Percentiles rank a stretch among this genome's conserved stretches.
Evolutionary conservation across 2,329 filamentous ascomycete genomes (phyloP).

Genomic region (Claviceps monticola): DNA sequence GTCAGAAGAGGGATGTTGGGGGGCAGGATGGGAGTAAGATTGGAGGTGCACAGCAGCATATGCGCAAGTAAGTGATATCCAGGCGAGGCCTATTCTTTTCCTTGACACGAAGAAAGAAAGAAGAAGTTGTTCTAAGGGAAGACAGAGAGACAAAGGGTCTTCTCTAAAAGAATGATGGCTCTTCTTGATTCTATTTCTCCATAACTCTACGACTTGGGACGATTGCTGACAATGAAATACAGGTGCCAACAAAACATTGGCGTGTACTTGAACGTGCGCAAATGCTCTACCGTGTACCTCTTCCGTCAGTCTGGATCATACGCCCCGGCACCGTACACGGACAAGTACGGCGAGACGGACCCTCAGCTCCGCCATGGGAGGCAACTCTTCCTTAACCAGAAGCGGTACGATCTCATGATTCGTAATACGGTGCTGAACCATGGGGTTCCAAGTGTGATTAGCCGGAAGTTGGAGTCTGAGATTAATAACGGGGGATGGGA

Average conservation of each 20-base stretch:
- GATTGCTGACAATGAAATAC: background rate
- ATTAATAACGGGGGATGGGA: constrained; percentile 98
- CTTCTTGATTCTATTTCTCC: background rate
- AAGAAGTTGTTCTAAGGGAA: background rate
- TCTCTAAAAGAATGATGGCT: background rate
- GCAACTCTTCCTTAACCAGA: constrained; percentile 86
- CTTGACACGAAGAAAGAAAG: too few relatives aligned
- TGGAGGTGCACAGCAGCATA: constrained; percentile 84
- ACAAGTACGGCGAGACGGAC: constrained; percentile 91
- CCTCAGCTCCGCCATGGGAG: constrained; percentile 77
- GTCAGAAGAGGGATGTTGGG: constrained; percentile 48
- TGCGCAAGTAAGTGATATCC: constrained; percentile 52
- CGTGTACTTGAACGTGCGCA: constrained; percentile 93
- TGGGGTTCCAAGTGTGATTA: constrained; percentile 77
- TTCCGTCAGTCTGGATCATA: constrained; percentile 74
- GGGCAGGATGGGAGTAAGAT: constrained; percentile 34
- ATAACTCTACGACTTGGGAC: background rate
- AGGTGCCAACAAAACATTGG: constrained; percentile 84
- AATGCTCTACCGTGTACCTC: constrained; percentile 82
- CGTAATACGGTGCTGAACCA: constrained; percentile 78
- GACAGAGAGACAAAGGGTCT: background rate
- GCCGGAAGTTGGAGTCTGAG: constrained; percentile 80
- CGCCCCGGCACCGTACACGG: constrained; percentile 80
- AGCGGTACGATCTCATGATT: constrained; percentile 78
- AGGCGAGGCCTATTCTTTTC: background rate